Evolutionary conservation across 1,284 basidiomycete genomes (phyloP).

Genomic region (Ceratobasidium sp.): DNA sequence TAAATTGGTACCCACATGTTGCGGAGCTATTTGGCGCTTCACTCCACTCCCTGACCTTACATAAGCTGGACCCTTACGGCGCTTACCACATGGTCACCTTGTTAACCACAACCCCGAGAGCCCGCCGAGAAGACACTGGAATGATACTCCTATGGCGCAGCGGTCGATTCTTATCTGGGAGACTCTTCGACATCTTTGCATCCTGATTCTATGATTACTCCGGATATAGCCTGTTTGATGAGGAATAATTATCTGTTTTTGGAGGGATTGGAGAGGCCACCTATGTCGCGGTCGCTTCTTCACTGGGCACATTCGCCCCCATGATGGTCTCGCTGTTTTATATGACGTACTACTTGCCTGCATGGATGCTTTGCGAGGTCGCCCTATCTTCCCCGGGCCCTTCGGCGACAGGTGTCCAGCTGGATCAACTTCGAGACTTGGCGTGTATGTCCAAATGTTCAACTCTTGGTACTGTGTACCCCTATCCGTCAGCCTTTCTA

Average conservation of each 20-base stretch:
- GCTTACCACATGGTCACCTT: neutral
- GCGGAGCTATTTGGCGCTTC: constrained; percentile 30
- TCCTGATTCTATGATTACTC: no score
- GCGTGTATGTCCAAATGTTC: constrained; percentile 1
- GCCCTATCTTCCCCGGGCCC: constrained; percentile 13
- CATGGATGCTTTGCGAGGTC: neutral
- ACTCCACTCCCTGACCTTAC: neutral
- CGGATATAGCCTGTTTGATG: no score
- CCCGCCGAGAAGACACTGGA: neutral
- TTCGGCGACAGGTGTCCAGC: constrained; percentile 9
- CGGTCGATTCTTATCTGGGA: neutral
- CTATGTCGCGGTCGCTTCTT: neutral
- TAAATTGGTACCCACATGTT: constrained; percentile 29
- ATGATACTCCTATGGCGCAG: neutral
- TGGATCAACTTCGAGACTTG: neutral
- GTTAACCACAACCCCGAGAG: neutral
- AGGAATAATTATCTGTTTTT: no score
- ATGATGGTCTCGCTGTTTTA: neutral
- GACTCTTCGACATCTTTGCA: no score
- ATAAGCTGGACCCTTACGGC: constrained; percentile 14
- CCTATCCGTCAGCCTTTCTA: neutral
- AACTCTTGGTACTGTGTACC: neutral
- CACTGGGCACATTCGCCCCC: neutral
- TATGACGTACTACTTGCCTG: neutral
- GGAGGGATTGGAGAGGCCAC: neutral